phyloP scores from a whole-genome alignment of 768 basidiomycete genomes.

The Coprinopsis marcescibilis region DNA sequence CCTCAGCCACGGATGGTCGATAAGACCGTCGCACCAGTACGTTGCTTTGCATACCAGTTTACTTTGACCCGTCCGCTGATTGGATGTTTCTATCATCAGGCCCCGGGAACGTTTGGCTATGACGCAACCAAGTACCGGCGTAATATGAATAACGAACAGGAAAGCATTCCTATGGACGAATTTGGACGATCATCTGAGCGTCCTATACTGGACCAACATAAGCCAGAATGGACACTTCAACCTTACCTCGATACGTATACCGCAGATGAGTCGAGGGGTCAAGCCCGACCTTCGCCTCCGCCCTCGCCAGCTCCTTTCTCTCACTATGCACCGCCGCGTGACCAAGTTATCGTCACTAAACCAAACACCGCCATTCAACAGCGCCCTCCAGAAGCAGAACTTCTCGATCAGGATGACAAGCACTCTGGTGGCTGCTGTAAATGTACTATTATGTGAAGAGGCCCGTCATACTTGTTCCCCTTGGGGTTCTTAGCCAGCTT shows the following conservation, averaged over 20 bases:
- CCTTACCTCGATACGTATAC: conserved; percentile 18
- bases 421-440: conserved; percentile 65
- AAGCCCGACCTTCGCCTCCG: conserved; percentile 30
- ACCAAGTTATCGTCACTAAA: conserved; percentile 9
- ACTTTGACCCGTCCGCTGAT: conserved; percentile 3
- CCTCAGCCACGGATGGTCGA: conserved; percentile 44
- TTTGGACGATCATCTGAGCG: conserved; percentile 43
- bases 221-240: conserved; percentile 11
- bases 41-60: too few relatives aligned
- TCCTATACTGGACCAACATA: conserved; percentile 18
- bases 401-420: conserved; percentile 37
- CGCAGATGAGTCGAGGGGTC: conserved; percentile 22
- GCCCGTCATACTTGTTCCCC: not conserved
- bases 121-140: conserved; percentile 67
- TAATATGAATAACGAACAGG: conserved; percentile 33
- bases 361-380: not conserved
- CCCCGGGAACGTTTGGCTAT: conserved; percentile 79
- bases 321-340: conserved; percentile 39
- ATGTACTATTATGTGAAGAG: conserved; percentile 75
- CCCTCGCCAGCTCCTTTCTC: conserved; percentile 61
- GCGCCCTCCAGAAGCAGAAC: conserved; percentile 11
- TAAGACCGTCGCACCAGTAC: conserved; percentile 48
- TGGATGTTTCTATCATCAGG: conserved; percentile 33
- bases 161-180: conserved; percentile 58
- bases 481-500: not conserved